These are phyloP conservation scores for Lycium barbarum DNA, from an alignment of 257 asterid species.

Conservation along the genomic window DNA sequence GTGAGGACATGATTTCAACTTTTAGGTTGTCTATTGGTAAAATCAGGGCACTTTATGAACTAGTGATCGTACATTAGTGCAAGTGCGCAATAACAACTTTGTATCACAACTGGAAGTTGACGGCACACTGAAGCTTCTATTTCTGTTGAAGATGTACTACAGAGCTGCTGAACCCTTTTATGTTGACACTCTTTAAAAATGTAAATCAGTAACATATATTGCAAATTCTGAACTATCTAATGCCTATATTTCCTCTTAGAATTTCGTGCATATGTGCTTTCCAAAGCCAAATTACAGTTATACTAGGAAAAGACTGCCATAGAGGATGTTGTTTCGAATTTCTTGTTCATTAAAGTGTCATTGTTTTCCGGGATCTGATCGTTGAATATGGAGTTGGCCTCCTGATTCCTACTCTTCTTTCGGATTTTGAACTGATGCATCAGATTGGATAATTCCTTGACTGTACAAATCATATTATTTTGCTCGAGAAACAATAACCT, in stretches of 20 bases:
- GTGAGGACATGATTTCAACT: neutral
- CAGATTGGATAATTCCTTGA: neutral
- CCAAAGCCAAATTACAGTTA: neutral
- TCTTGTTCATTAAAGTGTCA: neutral
- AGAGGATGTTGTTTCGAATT: neutral
- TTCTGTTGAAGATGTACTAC: neutral
- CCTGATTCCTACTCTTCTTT: neutral
- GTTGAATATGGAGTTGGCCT: neutral
- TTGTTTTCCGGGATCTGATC: neutral
- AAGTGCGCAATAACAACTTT: neutral
- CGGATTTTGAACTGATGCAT: conserved; percentile 10
- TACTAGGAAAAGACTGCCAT: neutral
- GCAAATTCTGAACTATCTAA: conserved; percentile 16
- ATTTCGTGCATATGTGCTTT: neutral
- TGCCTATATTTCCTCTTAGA: conserved; percentile 6
- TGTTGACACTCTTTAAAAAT: neutral
- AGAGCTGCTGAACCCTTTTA: conserved; percentile 21
- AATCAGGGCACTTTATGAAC: neutral
- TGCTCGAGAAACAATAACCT: conserved; percentile 11
- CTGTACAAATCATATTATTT: neutral
- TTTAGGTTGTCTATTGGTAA: neutral
- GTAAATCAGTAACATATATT: conserved; percentile 27
- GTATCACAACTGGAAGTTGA: neutral
- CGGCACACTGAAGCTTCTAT: conserved; percentile 16
- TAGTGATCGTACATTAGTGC: conserved; percentile 9